Conservation (phyloP, 768 basidiomycete genomes). For the Rhodocollybia butyracea region DNA sequence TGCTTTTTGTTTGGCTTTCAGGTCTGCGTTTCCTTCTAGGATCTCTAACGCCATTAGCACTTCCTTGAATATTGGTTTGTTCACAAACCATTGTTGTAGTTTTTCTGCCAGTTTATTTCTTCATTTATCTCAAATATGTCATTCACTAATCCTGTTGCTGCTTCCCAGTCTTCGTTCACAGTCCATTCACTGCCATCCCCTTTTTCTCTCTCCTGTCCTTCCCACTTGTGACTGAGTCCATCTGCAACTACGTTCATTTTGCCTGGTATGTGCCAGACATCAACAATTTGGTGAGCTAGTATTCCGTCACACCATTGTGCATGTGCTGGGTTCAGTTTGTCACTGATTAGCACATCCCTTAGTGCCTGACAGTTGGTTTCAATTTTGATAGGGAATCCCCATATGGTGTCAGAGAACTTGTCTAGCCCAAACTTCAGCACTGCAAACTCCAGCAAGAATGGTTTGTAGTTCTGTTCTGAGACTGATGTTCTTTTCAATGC, state of each 20-base stretch:
- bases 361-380: too few relatives aligned
- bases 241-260: constrained; percentile 25
- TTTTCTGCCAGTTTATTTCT: not conserved
- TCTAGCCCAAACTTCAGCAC: constrained; percentile 28
- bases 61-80: constrained; percentile 1
- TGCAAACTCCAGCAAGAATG: too few relatives aligned
- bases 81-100: not conserved
- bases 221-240: constrained; percentile 23
- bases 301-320: constrained; percentile 28
- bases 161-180: constrained; percentile 25
- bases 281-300: constrained; percentile 18
- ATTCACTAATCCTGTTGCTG: constrained; percentile 11
- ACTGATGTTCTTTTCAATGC: too few relatives aligned
- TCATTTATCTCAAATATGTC: not conserved
- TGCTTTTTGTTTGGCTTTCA: constrained; percentile 9
- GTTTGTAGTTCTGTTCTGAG: too few relatives aligned
- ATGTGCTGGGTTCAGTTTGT: constrained; percentile 24
- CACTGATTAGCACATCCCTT: constrained; percentile 19
- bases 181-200: constrained; percentile 29
- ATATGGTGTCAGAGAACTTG: constrained; percentile 22
- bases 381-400: constrained; percentile 25
- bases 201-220: constrained; percentile 9
- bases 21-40: not conserved
- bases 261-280: constrained; percentile 18
- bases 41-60: constrained; percentile 1